Base-by-base conservation (phyloP, 345 rosid genomes). In the Pistacia integerrima region DNA sequence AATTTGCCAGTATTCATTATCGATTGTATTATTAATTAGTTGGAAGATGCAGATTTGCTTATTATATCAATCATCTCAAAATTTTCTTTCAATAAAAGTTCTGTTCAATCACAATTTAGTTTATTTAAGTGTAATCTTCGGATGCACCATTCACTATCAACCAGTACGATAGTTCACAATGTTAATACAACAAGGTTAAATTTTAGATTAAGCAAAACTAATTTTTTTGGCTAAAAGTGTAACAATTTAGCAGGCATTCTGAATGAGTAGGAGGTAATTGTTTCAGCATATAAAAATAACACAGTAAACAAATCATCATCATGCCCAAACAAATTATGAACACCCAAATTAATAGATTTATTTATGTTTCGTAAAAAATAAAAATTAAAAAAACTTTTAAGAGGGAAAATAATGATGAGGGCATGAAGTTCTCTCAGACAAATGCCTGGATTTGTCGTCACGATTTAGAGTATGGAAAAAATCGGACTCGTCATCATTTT, bases 401-500 rank as follows among this genome's bases (percentile, higher is more conserved):
- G 62, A 44, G 46, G 33, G 16, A 25, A 9, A 54, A 35, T 11
- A 10, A 62, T 35, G 61, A 64, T 33, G 18, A 18, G 41, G 28
- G 46, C 4, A 9, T 41, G 58, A 78, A 72, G 74, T 82, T 77
- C 91, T 82, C 93, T 87, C 93, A 78, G 88, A 84, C 91, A 89
- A 89, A 86, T 86, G 93, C 91, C 93, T 89, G 90, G 84, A 64
- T 69, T 83, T 83, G 87, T 89, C 91, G 82, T 81, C 91, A 86
- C 54, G 83, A 82, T 86, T 79, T 68, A 52, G 73, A 63, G 90
- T 87, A 85, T 83, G 88, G 88, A 88, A 63, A 71, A 49, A 3
- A 72, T 89, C 89, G 81, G 92, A 89, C 89, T 89, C 90, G 89
- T 87, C 92, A 89, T 89, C 92, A n/a, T 6, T 80, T 46, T 84